Evolutionary conservation across 1,284 basidiomycete species (phyloP), one percentile per base, ranked within the genome.

Genomic region (Cutaneotrichosporon spelunceum): DNA sequence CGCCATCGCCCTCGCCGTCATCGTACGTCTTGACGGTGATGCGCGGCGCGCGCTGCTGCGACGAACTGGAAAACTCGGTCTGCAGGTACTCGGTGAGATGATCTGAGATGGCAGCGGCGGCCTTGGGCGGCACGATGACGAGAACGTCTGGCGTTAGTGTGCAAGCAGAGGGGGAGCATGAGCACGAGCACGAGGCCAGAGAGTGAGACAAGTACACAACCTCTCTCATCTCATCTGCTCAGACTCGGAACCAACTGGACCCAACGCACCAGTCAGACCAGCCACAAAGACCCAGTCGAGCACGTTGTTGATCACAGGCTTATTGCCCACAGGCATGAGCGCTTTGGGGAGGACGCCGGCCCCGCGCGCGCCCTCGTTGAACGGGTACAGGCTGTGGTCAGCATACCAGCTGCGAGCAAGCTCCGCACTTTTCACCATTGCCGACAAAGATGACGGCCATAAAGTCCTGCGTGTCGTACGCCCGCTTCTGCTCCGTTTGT

Each of bases 281-380:
- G 91, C 87, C 50, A 89, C 85, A 68, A 95, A 90, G 27, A 96
- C 79, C 91, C 93, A 94, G 30, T 86, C 83, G 23, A 97, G 82
- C 8, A 86, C 84, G 70, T 90, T 89, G 73, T 93, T 90, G 65
- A 96, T 83, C 80, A 96, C 87, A 0, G 91, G 90, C 67, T 84
- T 88, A 72, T 95, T 94, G 29, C 86, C 91, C 42, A 96, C 85
- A 3, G 92, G 90, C 33, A 96, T 82, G 10, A 96, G 80, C 6
- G 91, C 89, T 75, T 96, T 96, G 39, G 78, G 74, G 16, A 76
- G 59, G 39, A 70, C 74, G 63, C 75, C 72, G 59, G 69, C 30
- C 13, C 30, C 30, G 8, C 30, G 30, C 30, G 30, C 76, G 27
- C 74, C 69, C 56, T 78, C 68, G 60, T 75, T 79, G 62, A 78